These are phyloP conservation scores for Speleostelium caveatum DNA, from an alignment of 78 protist species.

Conservation along the genomic window DNA sequence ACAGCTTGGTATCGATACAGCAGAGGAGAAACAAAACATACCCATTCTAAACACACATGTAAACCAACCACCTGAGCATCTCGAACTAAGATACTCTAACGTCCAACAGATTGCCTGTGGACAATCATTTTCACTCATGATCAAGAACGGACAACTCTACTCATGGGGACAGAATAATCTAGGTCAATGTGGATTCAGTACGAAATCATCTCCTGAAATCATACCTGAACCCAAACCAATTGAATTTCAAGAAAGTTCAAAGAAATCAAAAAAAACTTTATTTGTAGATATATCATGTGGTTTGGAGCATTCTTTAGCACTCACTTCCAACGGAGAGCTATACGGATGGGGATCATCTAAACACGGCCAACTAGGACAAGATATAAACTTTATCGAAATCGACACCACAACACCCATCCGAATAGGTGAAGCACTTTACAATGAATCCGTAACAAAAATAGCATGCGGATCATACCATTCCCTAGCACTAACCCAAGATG, in stretches of 20 bases:
- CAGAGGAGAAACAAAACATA: neutral
- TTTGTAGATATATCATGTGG: constrained; percentile 58
- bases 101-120: constrained; percentile 37
- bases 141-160: constrained; percentile 15
- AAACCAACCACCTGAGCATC: constrained; percentile 2
- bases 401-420: constrained; percentile 48
- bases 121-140: neutral
- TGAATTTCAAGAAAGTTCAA: neutral
- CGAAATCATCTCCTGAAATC: neutral
- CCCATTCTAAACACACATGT: neutral
- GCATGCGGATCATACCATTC: constrained; percentile 69
- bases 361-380: constrained; percentile 54
- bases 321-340: constrained; percentile 37
- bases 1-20: neutral
- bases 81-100: constrained; percentile 11
- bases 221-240: neutral
- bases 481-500: constrained; percentile 7
- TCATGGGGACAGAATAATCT: constrained; percentile 23
- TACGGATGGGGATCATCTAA: constrained; percentile 69
- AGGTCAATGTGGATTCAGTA: constrained; percentile 55
- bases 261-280: neutral
- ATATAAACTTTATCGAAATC: neutral
- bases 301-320: constrained; percentile 52
- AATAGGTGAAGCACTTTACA: constrained; percentile 46
- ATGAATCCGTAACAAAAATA: constrained; percentile 17